Evolutionary conservation across 208 protist species (phyloP).

Genomic region (Trichomonas gallinae): DNA sequence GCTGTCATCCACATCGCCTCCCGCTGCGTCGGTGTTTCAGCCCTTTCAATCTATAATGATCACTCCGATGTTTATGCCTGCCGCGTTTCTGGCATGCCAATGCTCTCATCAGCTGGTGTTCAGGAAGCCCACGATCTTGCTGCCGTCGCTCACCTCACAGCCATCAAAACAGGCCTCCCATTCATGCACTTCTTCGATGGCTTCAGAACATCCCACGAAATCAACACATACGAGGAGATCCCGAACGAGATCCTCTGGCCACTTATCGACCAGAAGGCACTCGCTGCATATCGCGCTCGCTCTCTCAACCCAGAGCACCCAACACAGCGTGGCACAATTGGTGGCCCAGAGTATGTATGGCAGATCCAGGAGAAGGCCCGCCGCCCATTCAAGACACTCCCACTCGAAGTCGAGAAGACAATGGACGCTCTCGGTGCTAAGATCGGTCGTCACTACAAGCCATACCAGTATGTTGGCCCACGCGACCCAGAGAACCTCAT

Average conservation of each 20-base stretch:
- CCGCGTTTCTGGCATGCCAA: slow-evolving; percentile 42
- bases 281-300: slow-evolving; percentile 20
- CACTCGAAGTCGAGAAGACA: slow-evolving; percentile 40
- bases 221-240: not conserved
- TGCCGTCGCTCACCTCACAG: slow-evolving; percentile 49
- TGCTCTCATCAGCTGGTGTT: slow-evolving; percentile 44
- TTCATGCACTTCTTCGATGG: slow-evolving; percentile 46
- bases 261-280: slow-evolving; percentile 16
- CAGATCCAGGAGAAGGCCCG: slow-evolving; percentile 45
- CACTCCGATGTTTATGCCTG: slow-evolving; percentile 52
- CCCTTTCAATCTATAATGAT: not conserved
- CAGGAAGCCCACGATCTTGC: slow-evolving; percentile 52
- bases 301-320: slow-evolving; percentile 48
- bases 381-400: slow-evolving; percentile 33
- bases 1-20: slow-evolving; percentile 52
- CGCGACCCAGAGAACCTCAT: slow-evolving; percentile 47
- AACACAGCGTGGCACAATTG: slow-evolving; percentile 37
- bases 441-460: slow-evolving; percentile 46
- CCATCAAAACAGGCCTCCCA: no score
- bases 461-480: slow-evolving; percentile 49
- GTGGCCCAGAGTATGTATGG: no score
- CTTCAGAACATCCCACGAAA: no score
- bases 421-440: slow-evolving; percentile 38
- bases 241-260: not conserved
- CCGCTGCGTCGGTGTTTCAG: slow-evolving; percentile 34